phyloP scores from a whole-genome alignment of 1,284 basidiomycete genomes.

The Pulveroboletus sp. region DNA sequence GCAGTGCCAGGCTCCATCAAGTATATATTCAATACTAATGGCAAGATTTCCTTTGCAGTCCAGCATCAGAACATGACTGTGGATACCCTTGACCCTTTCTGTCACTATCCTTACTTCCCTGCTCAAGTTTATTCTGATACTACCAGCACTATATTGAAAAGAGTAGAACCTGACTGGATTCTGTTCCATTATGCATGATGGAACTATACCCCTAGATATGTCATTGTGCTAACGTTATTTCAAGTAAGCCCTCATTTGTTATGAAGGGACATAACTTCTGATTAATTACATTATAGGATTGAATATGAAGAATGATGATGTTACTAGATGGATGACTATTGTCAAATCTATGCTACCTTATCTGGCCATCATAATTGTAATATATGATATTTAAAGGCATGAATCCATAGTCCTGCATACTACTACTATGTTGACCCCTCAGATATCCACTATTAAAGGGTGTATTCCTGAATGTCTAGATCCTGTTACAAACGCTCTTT shows the following conservation, averaged over 20 bases:
- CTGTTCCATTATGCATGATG: no score
- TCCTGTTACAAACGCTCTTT: no score
- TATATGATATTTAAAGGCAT: not conserved
- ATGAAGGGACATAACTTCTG: not conserved
- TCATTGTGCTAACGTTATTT: no score
- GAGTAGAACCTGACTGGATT: not conserved
- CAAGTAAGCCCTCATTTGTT: not conserved
- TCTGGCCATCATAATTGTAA: not conserved
- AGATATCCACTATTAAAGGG: not conserved
- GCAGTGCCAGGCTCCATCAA: constrained; percentile 6
- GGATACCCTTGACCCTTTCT: not conserved
- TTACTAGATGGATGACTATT: not conserved
- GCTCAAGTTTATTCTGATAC: not conserved
- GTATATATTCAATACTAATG: constrained; percentile 7
- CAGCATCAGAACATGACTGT: not conserved
- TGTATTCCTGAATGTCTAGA: not conserved
- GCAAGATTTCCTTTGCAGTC: constrained; percentile 4
- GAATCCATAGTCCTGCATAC: not conserved
- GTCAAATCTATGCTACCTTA: not conserved
- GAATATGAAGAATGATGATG: not conserved
- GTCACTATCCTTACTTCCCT: not conserved
- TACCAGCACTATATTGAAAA: not conserved
- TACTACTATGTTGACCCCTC: not conserved
- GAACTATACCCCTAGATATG: no score
- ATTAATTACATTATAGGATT: not conserved